Evolutionary conservation across 2,329 filamentous ascomycete genomes (phyloP).

Genomic region (Colletotrichum endophyticum): DNA sequence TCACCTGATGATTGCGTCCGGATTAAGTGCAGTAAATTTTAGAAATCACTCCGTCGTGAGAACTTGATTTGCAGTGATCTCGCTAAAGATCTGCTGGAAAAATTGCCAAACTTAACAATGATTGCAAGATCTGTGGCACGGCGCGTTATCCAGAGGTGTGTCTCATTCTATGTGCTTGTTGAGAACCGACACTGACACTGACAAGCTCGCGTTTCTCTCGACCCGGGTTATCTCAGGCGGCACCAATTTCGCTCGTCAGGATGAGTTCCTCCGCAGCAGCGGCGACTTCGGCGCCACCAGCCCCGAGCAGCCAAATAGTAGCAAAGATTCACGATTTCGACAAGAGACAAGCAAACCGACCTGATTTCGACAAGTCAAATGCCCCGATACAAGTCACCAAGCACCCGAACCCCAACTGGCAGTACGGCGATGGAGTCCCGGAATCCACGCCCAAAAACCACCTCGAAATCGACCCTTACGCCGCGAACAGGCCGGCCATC

Average conservation of each 20-base stretch:
- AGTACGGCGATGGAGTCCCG: conserved; percentile 53
- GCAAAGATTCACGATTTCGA: conserved; percentile 63
- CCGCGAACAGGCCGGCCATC: conserved; percentile 65
- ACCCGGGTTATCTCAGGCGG: background rate
- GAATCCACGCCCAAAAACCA: conserved; percentile 51
- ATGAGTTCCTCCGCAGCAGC: background rate
- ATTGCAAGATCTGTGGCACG: background rate
- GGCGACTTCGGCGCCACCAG: background rate
- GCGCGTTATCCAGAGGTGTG: background rate
- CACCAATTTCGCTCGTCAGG: background rate
- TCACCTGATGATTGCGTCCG: background rate
- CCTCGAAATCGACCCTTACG: conserved; percentile 81
- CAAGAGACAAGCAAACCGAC: conserved; percentile 68
- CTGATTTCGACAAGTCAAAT: conserved; percentile 56
- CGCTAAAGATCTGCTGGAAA: background rate
- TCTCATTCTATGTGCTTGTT: background rate
- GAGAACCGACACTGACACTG: background rate
- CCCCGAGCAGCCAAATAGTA: background rate
- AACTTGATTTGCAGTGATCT: background rate
- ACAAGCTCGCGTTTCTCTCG: background rate
- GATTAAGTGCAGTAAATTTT: background rate
- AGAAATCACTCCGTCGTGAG: too few relatives aligned
- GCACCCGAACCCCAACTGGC: conserved; percentile 68
- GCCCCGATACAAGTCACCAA: conserved; percentile 62
- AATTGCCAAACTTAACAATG: background rate